Evolutionary conservation across 257 asterid species (phyloP).

Genomic region (Scutellaria minor): DNA sequence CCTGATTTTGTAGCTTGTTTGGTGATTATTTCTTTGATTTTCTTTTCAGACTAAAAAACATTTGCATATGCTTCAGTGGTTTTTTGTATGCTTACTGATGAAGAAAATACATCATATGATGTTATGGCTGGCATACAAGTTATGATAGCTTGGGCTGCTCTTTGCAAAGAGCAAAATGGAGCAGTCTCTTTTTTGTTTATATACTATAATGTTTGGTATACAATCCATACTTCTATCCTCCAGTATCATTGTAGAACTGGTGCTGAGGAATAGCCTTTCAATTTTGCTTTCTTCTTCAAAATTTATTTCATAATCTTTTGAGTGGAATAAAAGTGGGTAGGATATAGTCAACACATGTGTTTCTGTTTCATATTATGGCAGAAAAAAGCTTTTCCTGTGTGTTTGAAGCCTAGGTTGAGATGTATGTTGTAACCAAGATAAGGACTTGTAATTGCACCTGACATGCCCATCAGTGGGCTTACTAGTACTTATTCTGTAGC

Average conservation of each 20-base stretch:
- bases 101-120: not conserved
- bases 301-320: not conserved
- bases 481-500: not conserved
- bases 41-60: no score
- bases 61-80: not conserved
- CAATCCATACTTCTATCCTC: not conserved
- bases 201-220: no score
- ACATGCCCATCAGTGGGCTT: no score
- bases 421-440: no score
- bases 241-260: not conserved
- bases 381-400: not conserved
- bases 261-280: not conserved
- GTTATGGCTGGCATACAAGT: not conserved
- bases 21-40: no score
- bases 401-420: no score
- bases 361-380: not conserved
- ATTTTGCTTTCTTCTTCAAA: not conserved
- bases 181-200: not conserved
- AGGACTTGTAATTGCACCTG: no score
- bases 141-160: not conserved
- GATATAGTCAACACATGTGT: not conserved
- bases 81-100: not conserved
- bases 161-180: not conserved
- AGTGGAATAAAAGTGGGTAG: not conserved
- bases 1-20: no score